A percentile compares a stretch with the other conserved stretches of the same genome.
phyloP scores from a whole-genome alignment of 352 stramenopile genomes.

The Phytophthora kernoviae region DNA sequence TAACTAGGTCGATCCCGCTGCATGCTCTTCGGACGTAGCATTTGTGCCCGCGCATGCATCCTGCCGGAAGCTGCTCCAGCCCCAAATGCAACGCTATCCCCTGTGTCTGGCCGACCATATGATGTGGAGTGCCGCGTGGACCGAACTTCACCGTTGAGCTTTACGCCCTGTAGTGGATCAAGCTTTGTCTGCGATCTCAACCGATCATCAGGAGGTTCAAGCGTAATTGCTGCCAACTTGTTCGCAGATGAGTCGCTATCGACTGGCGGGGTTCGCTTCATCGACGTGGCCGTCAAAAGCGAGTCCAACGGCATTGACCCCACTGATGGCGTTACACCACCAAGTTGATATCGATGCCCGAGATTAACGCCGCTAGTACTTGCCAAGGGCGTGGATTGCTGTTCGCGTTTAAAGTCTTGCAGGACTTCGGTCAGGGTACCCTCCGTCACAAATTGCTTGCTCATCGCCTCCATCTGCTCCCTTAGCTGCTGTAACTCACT shows the following conservation, averaged over 20 bases:
- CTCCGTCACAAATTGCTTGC: constrained; percentile 57
- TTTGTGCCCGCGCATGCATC: constrained; percentile 63
- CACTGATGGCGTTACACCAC: constrained; percentile 5
- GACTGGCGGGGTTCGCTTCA: constrained; percentile 15
- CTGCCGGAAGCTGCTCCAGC: constrained; percentile 37
- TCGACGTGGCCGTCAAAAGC: constrained; percentile 8
- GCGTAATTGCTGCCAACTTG: constrained; percentile 39
- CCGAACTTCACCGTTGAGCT: constrained; percentile 31
- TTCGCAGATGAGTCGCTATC: constrained; percentile 33
- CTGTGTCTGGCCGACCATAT: constrained; percentile 1
- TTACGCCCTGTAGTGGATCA: constrained; percentile 59
- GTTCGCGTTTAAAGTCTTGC: constrained; percentile 46
- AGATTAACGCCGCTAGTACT: constrained; percentile 24
- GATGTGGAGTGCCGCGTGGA: constrained; percentile 18
- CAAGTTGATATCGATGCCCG: constrained; percentile 34
- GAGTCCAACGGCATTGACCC: constrained; percentile 11
- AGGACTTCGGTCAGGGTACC: constrained; percentile 41
- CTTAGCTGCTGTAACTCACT: constrained; percentile 49
- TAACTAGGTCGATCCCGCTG: constrained; percentile 12
- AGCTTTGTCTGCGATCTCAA: constrained; percentile 65
- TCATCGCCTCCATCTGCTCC: constrained; percentile 43
- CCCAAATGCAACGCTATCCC: constrained; percentile 8
- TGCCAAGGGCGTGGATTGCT: constrained; percentile 13
- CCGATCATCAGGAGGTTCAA: constrained; percentile 40
- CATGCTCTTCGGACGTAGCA: constrained; percentile 55